phyloP scores from a whole-genome alignment of 768 basidiomycete genomes.

The Hericium coralloides region DNA sequence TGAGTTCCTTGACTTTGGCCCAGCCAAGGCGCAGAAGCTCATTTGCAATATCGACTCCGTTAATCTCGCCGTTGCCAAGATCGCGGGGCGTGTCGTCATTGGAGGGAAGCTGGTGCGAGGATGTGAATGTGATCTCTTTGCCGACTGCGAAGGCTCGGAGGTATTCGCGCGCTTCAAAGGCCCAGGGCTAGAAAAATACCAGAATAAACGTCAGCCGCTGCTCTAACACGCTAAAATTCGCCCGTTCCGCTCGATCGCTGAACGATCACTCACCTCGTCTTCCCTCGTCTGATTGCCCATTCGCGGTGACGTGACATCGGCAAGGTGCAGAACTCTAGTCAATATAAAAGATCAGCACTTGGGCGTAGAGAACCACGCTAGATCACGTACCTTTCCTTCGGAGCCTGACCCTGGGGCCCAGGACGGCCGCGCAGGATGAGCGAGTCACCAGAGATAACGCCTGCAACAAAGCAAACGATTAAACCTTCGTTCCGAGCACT shows the following conservation, averaged over 20 bases:
- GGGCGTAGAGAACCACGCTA: neutral
- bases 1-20: conserved; percentile 85
- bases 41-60: conserved; percentile 59
- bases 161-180: conserved; percentile 91
- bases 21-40: conserved; percentile 87
- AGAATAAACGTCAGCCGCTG: no score
- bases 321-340: conserved; percentile 77
- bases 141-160: conserved; percentile 79
- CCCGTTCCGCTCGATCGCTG: neutral
- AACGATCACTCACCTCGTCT: conserved; percentile 61
- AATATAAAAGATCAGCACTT: neutral
- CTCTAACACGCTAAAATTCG: no score
- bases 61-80: conserved; percentile 67
- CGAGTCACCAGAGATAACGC: conserved; percentile 86
- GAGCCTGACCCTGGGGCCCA: conserved; percentile 75
- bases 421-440: conserved; percentile 73
- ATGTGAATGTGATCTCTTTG: conserved; percentile 80
- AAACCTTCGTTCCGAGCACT: neutral
- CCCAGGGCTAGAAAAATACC: conserved; percentile 54
- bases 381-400: conserved; percentile 71
- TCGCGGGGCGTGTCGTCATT: conserved; percentile 65
- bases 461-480: conserved; percentile 34
- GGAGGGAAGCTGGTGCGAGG: conserved; percentile 70
- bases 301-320: conserved; percentile 78
- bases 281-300: conserved; percentile 76